Conservation (phyloP, 345 rosid genomes). For the Lepidium sativum region DNA sequence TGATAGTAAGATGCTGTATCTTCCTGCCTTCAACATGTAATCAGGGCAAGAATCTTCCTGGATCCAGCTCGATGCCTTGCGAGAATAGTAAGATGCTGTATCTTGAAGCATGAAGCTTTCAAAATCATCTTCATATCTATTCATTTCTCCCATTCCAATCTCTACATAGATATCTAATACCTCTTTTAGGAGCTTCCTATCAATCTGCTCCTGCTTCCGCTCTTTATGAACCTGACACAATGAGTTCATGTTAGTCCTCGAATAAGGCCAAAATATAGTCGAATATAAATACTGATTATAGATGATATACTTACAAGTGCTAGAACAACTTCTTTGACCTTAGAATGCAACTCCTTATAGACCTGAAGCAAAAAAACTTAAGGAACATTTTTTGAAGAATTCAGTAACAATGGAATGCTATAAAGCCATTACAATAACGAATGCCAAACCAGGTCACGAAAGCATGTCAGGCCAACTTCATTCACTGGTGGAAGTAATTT, state of each 20-base stretch:
- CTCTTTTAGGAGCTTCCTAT: conserved; percentile 61
- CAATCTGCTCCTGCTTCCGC: conserved; percentile 72
- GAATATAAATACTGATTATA: background rate
- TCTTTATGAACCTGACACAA: conserved; percentile 56
- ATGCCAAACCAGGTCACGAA: conserved; percentile 30
- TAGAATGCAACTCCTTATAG: conserved; percentile 33
- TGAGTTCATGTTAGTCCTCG: background rate
- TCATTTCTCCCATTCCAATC: conserved; percentile 56
- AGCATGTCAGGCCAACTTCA: conserved; percentile 59
- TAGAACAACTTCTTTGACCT: conserved; percentile 48
- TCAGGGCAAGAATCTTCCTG: conserved; percentile 56
- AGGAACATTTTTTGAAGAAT: background rate
- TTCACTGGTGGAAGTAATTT: conserved; percentile 33
- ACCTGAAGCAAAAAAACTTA: conserved; percentile 30
- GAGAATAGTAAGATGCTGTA: conserved; percentile 53
- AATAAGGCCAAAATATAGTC: background rate
- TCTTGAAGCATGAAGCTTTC: conserved; percentile 51
- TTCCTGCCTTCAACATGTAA: conserved; percentile 56
- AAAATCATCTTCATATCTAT: conserved; percentile 51
- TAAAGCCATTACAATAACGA: background rate
- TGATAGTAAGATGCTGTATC: background rate
- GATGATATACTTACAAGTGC: conserved; percentile 31
- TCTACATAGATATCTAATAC: conserved; percentile 58
- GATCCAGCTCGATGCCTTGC: conserved; percentile 75
- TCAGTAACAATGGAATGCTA: background rate